These are phyloP conservation scores for Capillidium heterosporum DNA, from an alignment of 371 early-diverging fungal species.

Conservation along the genomic window DNA sequence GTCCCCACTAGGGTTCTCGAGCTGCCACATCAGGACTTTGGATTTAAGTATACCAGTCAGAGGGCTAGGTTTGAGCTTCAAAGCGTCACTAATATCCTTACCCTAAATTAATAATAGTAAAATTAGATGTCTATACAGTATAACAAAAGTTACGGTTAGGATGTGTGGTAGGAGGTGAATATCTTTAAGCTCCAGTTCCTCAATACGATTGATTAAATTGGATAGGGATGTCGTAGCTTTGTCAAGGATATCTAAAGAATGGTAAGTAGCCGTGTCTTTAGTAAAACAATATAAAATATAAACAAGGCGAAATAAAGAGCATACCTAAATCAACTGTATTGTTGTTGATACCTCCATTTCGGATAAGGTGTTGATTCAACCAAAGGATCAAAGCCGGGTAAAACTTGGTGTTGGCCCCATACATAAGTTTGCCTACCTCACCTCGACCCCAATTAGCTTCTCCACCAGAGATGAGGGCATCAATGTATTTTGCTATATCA, in stretches of 20 bases:
- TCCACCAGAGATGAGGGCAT: background rate
- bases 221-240: background rate
- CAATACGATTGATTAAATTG: background rate
- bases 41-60: background rate
- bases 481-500: background rate
- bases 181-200: background rate
- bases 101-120: background rate
- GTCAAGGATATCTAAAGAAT: background rate
- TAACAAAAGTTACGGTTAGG: background rate
- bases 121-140: background rate
- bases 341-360: too few relatives aligned
- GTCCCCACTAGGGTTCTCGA: background rate
- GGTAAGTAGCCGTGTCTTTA: too few relatives aligned
- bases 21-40: background rate
- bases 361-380: too few relatives aligned
- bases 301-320: too few relatives aligned
- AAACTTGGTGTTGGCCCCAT: too few relatives aligned
- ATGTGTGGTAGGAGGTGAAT: background rate
- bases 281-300: too few relatives aligned
- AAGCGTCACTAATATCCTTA: background rate
- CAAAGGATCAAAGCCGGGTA: too few relatives aligned
- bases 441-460: background rate
- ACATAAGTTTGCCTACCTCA: too few relatives aligned
- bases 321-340: too few relatives aligned
- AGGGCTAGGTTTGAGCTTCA: constrained; percentile 2